Conservation (phyloP, 129 eudicot species). For the Apium graveolens region DNA sequence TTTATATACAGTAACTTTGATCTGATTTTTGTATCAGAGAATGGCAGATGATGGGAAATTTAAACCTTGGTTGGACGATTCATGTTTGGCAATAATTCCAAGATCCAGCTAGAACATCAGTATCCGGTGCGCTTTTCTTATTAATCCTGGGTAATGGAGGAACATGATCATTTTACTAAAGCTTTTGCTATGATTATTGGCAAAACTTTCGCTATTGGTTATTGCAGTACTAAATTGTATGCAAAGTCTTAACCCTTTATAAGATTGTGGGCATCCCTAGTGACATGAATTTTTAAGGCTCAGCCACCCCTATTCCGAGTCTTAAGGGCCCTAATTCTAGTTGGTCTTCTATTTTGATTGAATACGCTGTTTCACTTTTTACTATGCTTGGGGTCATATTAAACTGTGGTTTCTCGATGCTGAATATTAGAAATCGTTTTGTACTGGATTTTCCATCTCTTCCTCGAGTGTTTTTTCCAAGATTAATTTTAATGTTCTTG, state of each 20-base stretch:
- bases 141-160: background rate
- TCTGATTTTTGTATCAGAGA: background rate
- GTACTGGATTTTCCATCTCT: background rate
- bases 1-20: background rate
- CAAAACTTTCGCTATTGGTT: background rate
- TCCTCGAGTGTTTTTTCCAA: too few species aligned
- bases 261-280: background rate
- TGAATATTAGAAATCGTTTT: background rate
- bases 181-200: background rate
- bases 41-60: slow-evolving; percentile 5
- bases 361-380: background rate
- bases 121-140: background rate
- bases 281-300: background rate
- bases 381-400: background rate
- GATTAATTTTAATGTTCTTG: background rate
- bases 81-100: slow-evolving; percentile 1
- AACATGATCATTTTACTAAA: background rate
- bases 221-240: background rate
- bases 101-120: background rate
- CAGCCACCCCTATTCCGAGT: background rate
- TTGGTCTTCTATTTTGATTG: background rate
- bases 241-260: background rate
- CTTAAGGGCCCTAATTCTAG: background rate
- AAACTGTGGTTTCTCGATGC: background rate
- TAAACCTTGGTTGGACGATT: slow-evolving; percentile 5